Base-by-base conservation (phyloP, 2,329 filamentous ascomycete species). In the Calonectria pseudoturangicola region DNA sequence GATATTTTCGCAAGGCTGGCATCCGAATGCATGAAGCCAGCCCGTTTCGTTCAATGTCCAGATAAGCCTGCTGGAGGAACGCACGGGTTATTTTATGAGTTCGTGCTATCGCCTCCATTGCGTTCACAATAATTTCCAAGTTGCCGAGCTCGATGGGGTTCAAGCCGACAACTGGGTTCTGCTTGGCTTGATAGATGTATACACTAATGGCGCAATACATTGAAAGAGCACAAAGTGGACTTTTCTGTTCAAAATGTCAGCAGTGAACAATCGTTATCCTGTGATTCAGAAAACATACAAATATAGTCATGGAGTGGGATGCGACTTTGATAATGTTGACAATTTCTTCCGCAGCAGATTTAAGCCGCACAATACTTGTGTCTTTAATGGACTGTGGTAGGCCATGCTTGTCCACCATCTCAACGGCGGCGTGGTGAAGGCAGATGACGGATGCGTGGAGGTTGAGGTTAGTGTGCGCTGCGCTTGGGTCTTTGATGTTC, bases 391-490 rank as follows among this genome's bases (percentile, higher is more conserved):
- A 87, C 1, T 89, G 86, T 0, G 92, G 89, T 66, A 97, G 84
- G 2, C 90, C 88, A 80, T 96, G 89, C 79, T 92, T 93, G 68
- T 95, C 93, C 0, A 93, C 93, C 80, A 94, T 96, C 84, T 96
- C 95, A 10, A 97, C 92, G 1, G 96, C 95, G 1, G 95, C 94
- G 83, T 97, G 95, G 80, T 98, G 96, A 6, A 98, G 87, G 81
- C 95, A 97, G 66, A 98, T 98, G 10, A 94, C 91, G 1, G 94
- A 93, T 0, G 95, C 95, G 80, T 98, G 96, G 3, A 98, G 90
- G 80, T 94, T 95, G 87, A 98, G 93, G 75, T 98, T 98, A 64
- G 93, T 88, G 81, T 98, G 96, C 0, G 98, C 89, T 8, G 95
- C 91, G 56, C 94, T 92, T 0, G 93, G 88, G 76, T 98, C 91